These are phyloP conservation scores for Phytophthora multivora DNA, from an alignment of 352 stramenopile genomes.

Conservation along the genomic window DNA sequence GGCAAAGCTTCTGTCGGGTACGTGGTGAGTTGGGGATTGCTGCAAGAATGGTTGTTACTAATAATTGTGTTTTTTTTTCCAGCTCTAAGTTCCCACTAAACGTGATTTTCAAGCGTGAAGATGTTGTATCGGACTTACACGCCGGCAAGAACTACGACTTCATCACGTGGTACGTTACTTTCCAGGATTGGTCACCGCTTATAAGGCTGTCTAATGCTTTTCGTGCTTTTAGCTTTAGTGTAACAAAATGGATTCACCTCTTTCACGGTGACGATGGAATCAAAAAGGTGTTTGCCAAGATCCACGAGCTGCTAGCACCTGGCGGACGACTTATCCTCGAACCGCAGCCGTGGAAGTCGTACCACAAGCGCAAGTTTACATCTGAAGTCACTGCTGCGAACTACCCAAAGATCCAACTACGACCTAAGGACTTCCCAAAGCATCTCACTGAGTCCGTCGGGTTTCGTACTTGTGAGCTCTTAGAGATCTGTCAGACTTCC, in stretches of 20 bases:
- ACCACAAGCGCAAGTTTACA: constrained; percentile 88
- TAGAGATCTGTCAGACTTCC: constrained; percentile 80
- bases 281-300: constrained; percentile 69
- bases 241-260: constrained; percentile 93
- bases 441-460: constrained; percentile 63
- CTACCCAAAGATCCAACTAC: constrained; percentile 72
- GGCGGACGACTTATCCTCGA: constrained; percentile 83
- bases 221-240: constrained; percentile 64
- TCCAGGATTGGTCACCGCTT: not conserved
- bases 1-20: constrained; percentile 62
- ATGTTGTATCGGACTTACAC: constrained; percentile 62
- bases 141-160: constrained; percentile 76
- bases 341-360: constrained; percentile 88
- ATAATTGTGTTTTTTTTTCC: constrained; percentile 4
- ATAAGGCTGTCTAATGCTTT: not conserved
- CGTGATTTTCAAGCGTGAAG: constrained; percentile 84
- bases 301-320: constrained; percentile 65
- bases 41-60: not conserved
- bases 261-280: constrained; percentile 88
- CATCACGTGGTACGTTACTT: constrained; percentile 66
- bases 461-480: constrained; percentile 70
- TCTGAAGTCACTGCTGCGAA: constrained; percentile 73
- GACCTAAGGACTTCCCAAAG: constrained; percentile 74
- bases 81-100: constrained; percentile 76
- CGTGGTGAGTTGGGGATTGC: constrained; percentile 12